phyloP scores from a whole-genome alignment of 2,329 filamentous ascomycete genomes.

The Pseudogymnoascus sp. region DNA sequence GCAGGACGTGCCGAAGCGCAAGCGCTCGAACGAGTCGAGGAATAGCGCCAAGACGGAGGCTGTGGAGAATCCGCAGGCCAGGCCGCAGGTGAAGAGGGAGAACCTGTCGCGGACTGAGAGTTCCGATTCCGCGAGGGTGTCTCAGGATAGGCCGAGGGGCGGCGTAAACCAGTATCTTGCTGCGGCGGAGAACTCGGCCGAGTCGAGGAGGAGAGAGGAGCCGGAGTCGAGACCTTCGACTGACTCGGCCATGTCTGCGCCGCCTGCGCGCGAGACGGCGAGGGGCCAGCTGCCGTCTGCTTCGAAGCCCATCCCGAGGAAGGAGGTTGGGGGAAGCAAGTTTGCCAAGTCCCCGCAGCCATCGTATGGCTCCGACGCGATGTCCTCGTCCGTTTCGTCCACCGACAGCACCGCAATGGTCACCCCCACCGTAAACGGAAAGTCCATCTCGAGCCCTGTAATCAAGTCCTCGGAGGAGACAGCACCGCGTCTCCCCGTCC shows the following conservation, averaged over 20 bases:
- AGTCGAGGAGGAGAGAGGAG: constrained; percentile 37
- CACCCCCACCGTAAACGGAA: constrained; percentile 26
- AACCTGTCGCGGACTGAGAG: neutral
- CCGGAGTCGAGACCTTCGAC: constrained; percentile 35
- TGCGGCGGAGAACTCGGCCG: no score
- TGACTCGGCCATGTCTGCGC: constrained; percentile 13
- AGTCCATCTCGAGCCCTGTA: constrained; percentile 23
- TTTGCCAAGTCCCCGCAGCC: neutral
- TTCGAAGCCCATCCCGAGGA: constrained; percentile 50
- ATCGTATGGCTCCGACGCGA: constrained; percentile 17
- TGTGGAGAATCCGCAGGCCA: neutral
- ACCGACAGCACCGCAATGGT: constrained; percentile 23
- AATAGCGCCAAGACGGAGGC: constrained; percentile 30
- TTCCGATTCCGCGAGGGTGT: neutral
- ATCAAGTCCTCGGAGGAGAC: constrained; percentile 20
- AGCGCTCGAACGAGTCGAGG: constrained; percentile 36
- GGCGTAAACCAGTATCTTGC: neutral
- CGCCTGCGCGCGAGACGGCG: neutral
- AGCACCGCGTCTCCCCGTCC: constrained; percentile 23
- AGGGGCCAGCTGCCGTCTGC: constrained; percentile 32
- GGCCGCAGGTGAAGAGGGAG: neutral
- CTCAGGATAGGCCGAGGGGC: neutral
- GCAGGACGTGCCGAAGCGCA: constrained; percentile 68
- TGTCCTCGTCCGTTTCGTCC: constrained; percentile 25
- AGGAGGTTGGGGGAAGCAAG: constrained; percentile 38